These are phyloP conservation scores for Oryza rufipogon DNA, from an alignment of 176 grass and related monocot species.

Conservation along the genomic window DNA sequence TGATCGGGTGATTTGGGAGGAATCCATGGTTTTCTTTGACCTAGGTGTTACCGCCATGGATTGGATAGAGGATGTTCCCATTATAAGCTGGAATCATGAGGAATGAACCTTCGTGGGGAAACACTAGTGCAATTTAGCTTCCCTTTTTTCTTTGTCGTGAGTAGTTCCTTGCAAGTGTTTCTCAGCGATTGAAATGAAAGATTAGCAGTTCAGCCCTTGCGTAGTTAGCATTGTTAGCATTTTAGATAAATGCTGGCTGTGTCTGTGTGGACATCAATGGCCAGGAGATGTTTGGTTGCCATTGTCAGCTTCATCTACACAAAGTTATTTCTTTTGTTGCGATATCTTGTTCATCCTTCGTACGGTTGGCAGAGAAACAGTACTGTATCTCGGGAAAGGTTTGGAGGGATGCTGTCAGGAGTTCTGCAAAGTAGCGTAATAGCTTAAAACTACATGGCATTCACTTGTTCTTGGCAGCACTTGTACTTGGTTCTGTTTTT, in stretches of 20 bases:
- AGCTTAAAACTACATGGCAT: slow-evolving; percentile 9
- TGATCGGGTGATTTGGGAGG: slow-evolving; percentile 10
- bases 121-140: neutral
- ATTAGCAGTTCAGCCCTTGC: neutral
- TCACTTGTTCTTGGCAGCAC: neutral
- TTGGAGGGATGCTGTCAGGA: neutral
- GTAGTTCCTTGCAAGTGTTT: neutral
- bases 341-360: neutral
- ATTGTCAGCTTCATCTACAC: slow-evolving; percentile 12
- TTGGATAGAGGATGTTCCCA: neutral
- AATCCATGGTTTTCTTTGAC: slow-evolving; percentile 15
- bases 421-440: slow-evolving; percentile 37
- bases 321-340: slow-evolving; percentile 21
- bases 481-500: slow-evolving; percentile 13
- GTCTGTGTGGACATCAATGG: neutral
- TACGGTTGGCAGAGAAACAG: neutral
- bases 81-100: neutral
- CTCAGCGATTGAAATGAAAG: neutral
- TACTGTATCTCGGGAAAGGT: neutral
- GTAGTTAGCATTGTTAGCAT: neutral
- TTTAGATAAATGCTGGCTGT: neutral
- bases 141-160: neutral
- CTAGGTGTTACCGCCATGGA: slow-evolving; percentile 27
- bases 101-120: neutral
- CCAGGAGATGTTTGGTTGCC: slow-evolving; percentile 4